A percentile compares a stretch with the other conserved stretches of the same genome.
Evolutionary conservation across 345 rosid species (phyloP).

Genomic region (rapeseed (Brassica napus)): DNA sequence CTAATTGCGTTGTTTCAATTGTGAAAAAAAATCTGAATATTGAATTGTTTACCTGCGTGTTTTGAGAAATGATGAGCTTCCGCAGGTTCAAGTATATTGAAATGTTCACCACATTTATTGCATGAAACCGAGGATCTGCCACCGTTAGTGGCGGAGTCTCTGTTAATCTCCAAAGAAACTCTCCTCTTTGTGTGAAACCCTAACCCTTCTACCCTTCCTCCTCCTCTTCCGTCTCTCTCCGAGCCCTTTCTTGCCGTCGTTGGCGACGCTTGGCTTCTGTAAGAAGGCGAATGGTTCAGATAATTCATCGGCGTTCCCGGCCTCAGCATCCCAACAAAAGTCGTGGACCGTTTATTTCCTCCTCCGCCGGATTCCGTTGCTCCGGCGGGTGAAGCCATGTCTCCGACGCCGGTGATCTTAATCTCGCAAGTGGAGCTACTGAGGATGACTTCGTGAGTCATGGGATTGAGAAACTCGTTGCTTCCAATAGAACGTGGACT

Average conservation of each 20-base stretch:
- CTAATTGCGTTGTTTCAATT: too few relatives aligned
- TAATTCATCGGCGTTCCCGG: slow-evolving; percentile 97
- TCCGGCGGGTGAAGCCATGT: slow-evolving; percentile 52
- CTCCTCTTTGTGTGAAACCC: slow-evolving; percentile 49
- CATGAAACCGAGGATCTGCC: slow-evolving; percentile 61
- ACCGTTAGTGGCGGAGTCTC: slow-evolving; percentile 49
- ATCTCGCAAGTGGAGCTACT: slow-evolving; percentile 94
- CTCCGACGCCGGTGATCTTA: slow-evolving; percentile 84
- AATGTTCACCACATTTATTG: slow-evolving; percentile 96
- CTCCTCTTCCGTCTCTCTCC: slow-evolving; percentile 60
- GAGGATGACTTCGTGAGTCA: slow-evolving; percentile 90
- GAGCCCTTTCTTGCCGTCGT: slow-evolving; percentile 63
- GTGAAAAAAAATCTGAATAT: too few relatives aligned
- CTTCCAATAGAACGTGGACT: slow-evolving; percentile 99
- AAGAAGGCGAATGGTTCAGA: slow-evolving; percentile 56
- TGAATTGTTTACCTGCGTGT: slow-evolving; percentile 73
- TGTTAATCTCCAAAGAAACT: slow-evolving; percentile 54
- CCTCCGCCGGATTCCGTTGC: slow-evolving; percentile 24
- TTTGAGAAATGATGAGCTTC: slow-evolving; percentile 96
- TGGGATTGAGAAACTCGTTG: slow-evolving; percentile 97
- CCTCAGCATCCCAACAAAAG: slow-evolving; percentile 75
- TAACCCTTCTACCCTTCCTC: slow-evolving; percentile 9
- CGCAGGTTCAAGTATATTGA: slow-evolving; percentile 88
- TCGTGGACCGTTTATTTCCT: slow-evolving; percentile 48
- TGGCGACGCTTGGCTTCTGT: slow-evolving; percentile 48